Percentiles rank a stretch among this genome's conserved stretches.
Conservation (phyloP, 495 filamentous ascomycete species). For the Lasiosphaeriaceae sp. region DNA sequence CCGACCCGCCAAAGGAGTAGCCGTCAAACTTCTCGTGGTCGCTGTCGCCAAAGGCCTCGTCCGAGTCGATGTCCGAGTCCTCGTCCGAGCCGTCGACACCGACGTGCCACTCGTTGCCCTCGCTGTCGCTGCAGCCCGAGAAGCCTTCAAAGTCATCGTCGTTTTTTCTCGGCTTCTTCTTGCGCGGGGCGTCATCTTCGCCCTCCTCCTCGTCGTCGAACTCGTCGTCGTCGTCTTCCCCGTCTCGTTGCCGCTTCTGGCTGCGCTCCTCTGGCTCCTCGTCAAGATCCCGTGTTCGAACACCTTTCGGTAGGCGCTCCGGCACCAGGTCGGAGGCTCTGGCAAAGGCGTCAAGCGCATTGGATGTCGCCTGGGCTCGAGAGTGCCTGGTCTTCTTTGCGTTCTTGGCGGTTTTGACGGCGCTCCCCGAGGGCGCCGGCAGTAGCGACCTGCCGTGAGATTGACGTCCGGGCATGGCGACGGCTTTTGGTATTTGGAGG, state of each 20-base stretch:
- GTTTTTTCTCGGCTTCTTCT: slow-evolving; percentile 40
- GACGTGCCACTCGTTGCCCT: slow-evolving; percentile 84
- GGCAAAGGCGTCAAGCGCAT: slow-evolving; percentile 76
- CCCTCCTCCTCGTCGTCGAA: slow-evolving; percentile 50
- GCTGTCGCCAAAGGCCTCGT: slow-evolving; percentile 88
- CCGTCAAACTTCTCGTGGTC: slow-evolving; percentile 80
- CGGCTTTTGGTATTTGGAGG: too few relatives aligned
- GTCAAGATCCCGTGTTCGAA: slow-evolving; percentile 43
- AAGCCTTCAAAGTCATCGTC: slow-evolving; percentile 37
- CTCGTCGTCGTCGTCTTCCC: slow-evolving; percentile 53
- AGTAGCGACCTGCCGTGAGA: slow-evolving; percentile 51
- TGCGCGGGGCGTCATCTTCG: slow-evolving; percentile 28
- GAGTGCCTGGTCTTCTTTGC: slow-evolving; percentile 29
- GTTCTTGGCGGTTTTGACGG: slow-evolving; percentile 1
- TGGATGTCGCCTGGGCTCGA: slow-evolving; percentile 43
- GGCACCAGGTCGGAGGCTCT: slow-evolving; percentile 65
- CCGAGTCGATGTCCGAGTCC: slow-evolving; percentile 82
- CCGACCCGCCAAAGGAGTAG: slow-evolving; percentile 68
- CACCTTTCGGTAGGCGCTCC: slow-evolving; percentile 32
- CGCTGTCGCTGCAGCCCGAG: slow-evolving; percentile 70
- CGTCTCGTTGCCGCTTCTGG: slow-evolving; percentile 39
- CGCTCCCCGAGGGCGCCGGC: slow-evolving; percentile 14
- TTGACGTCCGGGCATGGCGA: slow-evolving; percentile 66
- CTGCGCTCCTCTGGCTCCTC: slow-evolving; percentile 27
- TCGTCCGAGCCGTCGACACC: slow-evolving; percentile 62